Conservation (phyloP, 352 stramenopile genomes). For the Globisporangium nagaii region DNA sequence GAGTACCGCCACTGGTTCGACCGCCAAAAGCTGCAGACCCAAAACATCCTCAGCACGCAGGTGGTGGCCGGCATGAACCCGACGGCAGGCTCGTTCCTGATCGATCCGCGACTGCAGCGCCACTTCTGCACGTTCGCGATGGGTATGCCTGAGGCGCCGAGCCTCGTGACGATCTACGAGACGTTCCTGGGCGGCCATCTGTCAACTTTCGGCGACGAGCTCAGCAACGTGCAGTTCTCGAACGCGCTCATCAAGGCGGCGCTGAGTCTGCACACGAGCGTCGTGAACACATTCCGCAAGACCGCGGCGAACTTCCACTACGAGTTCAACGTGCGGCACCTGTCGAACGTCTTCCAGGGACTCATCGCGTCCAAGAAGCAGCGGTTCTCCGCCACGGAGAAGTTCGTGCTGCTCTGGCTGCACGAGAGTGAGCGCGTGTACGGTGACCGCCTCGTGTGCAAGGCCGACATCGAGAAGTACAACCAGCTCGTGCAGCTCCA, state of each 20-base stretch:
- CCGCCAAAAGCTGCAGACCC: slow-evolving; percentile 88
- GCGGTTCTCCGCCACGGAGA: slow-evolving; percentile 89
- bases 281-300: slow-evolving; percentile 92
- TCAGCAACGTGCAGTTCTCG: slow-evolving; percentile 82
- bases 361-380: slow-evolving; percentile 91
- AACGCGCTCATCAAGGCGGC: slow-evolving; percentile 93
- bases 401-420: slow-evolving; percentile 94
- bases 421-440: slow-evolving; percentile 97
- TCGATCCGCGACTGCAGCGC: slow-evolving; percentile 92
- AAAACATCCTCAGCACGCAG: slow-evolving; percentile 94
- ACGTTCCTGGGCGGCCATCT: slow-evolving; percentile 95
- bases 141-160: slow-evolving; percentile 90
- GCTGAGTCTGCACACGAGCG: slow-evolving; percentile 88
- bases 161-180: slow-evolving; percentile 95
- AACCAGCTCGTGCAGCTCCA: slow-evolving; percentile 92
- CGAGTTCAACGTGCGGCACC: slow-evolving; percentile 96
- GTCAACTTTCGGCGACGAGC: slow-evolving; percentile 85
- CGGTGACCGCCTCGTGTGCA: slow-evolving; percentile 90
- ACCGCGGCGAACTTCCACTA: slow-evolving; percentile 97
- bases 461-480: slow-evolving; percentile 92
- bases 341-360: slow-evolving; percentile 96
- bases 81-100: slow-evolving; percentile 91
- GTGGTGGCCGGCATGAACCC: slow-evolving; percentile 96
- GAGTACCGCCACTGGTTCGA: slow-evolving; percentile 95
- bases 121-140: slow-evolving; percentile 97